Evolutionary conservation across 192 early-diverging fungal genomes (phyloP), one percentile per base, ranked within the genome.

Genomic region (Coemansia sp.): DNA sequence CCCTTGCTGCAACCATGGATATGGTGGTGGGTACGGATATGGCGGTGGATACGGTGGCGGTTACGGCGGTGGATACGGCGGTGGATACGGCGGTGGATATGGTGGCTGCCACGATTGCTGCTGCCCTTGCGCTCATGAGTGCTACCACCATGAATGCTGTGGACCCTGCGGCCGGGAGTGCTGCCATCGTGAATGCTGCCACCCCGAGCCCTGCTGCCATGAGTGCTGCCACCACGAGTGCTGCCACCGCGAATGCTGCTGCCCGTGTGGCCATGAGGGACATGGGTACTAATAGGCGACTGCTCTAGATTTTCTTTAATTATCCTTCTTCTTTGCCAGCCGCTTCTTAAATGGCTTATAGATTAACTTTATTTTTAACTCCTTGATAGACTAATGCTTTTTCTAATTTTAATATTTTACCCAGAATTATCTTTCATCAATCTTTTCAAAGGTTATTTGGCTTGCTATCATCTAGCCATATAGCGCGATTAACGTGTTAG

Each of bases 161-260:
- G 49, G 43, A 45, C 61, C 68, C 16, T 68, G 65, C 39, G 61
- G 67, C 6, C 66, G 63, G 32, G 56, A 68, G 49, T 69, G 73
- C 68, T 68, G 63, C 63, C 72, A 74, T 57, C 66, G 61, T 44
- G 54, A 69, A 32, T 68, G 72, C 61, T 69, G 68, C 26, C 50
- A 26, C 26, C 26, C 26, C 26, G 26, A 26, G 26, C 26, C 26
- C 26, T 26, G 26, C 16, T 43, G 64, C n/a, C 65, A 67, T 41
- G 61, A 74, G 41, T 74, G 71, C 61, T 68, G 61, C 62, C 71
- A 74, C 12, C 66, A 61, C 38, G 66, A 68, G 16, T 49, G 56
- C 58, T 74, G 72, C 63, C 65, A 67, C 44, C 65, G 68, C 56
- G 60, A 63, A 23, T 70, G 74, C 74, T 76, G 74, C 74, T 44